Conservation (phyloP, 139 green algal species). For the Edaphochlamys debaryana region DNA sequence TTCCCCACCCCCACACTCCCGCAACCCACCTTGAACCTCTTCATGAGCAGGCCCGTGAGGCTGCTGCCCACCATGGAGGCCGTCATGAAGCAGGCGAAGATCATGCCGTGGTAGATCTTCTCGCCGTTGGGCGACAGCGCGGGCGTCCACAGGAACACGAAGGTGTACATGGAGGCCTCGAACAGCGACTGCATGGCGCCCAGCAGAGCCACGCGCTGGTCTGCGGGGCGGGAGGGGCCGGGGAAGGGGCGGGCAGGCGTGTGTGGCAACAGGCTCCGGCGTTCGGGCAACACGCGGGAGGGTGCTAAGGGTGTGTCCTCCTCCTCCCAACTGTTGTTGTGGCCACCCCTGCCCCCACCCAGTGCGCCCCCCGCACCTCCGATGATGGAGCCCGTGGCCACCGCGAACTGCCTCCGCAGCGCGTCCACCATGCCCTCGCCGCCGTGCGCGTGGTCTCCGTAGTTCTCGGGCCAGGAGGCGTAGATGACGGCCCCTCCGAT, state of each 20-base stretch:
- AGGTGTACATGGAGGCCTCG: slow-evolving; percentile 98
- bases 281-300: not conserved
- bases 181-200: slow-evolving; percentile 94
- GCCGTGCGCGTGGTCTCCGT: slow-evolving; percentile 73
- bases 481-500: slow-evolving; percentile 83
- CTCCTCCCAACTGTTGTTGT: not conserved
- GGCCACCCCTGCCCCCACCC: too few relatives aligned
- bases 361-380: slow-evolving; percentile 1
- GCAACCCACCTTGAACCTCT: slow-evolving; percentile 25
- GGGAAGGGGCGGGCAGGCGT: not conserved
- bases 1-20: not conserved
- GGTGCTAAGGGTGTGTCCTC: not conserved
- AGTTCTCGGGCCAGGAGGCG: slow-evolving; percentile 95
- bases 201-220: slow-evolving; percentile 77
- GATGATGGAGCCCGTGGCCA: slow-evolving; percentile 37
- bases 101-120: slow-evolving; percentile 95
- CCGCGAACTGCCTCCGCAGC: slow-evolving; percentile 49
- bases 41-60: slow-evolving; percentile 64
- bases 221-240: slow-evolving; percentile 41
- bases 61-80: slow-evolving; percentile 80
- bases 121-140: slow-evolving; percentile 87
- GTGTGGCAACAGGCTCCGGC: not conserved
- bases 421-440: not conserved
- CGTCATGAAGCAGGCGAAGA: slow-evolving; percentile 98
- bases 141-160: slow-evolving; percentile 99